Percentiles rank a stretch among this genome's conserved stretches.
phyloP scores from a whole-genome alignment of 441 rosid genomes.

The Isatis lusitanica region DNA sequence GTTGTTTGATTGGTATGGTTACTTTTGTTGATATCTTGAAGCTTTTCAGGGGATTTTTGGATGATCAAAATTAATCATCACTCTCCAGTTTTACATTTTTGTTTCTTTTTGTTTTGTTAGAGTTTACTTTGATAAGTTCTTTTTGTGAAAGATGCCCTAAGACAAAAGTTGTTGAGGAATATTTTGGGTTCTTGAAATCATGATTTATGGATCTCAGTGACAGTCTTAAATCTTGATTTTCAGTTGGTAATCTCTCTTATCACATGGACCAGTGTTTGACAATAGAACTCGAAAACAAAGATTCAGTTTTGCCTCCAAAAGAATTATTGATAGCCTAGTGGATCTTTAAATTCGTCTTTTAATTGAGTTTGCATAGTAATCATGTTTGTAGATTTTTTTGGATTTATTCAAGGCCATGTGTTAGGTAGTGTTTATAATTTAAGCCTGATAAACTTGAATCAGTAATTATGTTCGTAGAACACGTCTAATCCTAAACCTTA shows the following conservation, averaged over 20 bases:
- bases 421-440: background rate
- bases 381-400: background rate
- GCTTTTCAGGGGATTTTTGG: constrained; percentile 67
- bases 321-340: background rate
- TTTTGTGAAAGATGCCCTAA: background rate
- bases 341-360: background rate
- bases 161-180: constrained; percentile 15
- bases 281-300: background rate
- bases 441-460: background rate
- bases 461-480: background rate
- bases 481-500: background rate
- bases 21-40: constrained; percentile 66
- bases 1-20: constrained; percentile 79
- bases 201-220: background rate
- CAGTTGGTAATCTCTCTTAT: background rate
- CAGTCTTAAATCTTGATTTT: background rate
- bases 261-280: background rate
- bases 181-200: background rate
- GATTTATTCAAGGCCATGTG: background rate
- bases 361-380: background rate
- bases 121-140: background rate
- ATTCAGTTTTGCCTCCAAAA: background rate
- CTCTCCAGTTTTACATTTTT: background rate
- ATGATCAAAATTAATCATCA: constrained; percentile 12
- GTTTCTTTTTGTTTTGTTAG: background rate